These are phyloP conservation scores for Ceratopteris richardii DNA, from an alignment of 75 land plant genomes.

Conservation along the genomic window DNA sequence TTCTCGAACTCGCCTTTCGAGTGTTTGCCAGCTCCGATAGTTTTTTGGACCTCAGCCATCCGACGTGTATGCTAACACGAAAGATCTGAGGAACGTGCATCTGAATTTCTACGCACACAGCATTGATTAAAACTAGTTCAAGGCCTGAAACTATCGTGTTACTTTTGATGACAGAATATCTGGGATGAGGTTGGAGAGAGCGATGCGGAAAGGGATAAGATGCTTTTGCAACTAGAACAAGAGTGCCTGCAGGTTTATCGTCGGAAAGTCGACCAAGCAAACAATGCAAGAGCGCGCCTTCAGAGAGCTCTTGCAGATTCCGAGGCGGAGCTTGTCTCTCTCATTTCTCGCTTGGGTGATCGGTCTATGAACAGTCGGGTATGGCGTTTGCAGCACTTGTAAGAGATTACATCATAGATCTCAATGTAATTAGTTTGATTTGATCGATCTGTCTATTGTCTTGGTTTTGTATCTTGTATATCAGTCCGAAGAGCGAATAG, in stretches of 20 bases:
- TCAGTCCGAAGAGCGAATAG: constrained; percentile 63
- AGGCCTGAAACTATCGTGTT: not conserved
- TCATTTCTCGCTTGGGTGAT: constrained; percentile 83
- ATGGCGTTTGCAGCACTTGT: too few relatives aligned
- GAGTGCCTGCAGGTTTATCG: constrained; percentile 96
- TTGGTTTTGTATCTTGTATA: not conserved
- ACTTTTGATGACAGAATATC: constrained; percentile 48
- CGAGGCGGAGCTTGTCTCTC: constrained; percentile 60
- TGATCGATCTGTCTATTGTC: too few relatives aligned
- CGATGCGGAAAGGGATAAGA: constrained; percentile 82
- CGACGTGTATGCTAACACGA: not conserved
- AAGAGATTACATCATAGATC: too few relatives aligned
- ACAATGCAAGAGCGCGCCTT: constrained; percentile 66
- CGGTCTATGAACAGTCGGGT: constrained; percentile 37
- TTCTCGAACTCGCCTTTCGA: not conserved
- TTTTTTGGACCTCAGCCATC: too few relatives aligned
- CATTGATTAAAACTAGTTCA: not conserved
- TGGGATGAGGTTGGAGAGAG: constrained; percentile 98
- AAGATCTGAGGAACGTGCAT: not conserved
- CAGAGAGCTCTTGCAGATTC: constrained; percentile 79
- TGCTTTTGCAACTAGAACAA: constrained; percentile 87
- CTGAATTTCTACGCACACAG: too few relatives aligned
- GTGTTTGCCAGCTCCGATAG: not conserved
- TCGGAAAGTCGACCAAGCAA: constrained; percentile 89
- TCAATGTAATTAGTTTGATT: too few relatives aligned